These are phyloP conservation scores for Debaryomyces coudertii DNA, from an alignment of 1,139 yeast species.

Conservation along the genomic window DNA sequence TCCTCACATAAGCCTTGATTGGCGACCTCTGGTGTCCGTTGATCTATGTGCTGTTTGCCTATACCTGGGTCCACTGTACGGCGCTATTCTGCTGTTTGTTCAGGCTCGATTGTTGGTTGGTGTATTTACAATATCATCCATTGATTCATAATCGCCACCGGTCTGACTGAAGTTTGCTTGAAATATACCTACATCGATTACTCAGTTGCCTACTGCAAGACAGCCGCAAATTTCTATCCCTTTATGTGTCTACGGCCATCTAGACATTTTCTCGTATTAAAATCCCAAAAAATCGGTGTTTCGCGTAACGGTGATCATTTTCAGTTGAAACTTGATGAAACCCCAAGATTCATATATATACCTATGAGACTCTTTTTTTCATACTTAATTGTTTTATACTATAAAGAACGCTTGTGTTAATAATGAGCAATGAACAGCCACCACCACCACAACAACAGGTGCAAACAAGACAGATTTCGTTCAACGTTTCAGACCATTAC, in stretches of 20 bases:
- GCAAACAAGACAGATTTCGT: conserved; percentile 57
- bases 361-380: background rate
- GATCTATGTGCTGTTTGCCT: too few relatives aligned
- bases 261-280: background rate
- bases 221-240: background rate
- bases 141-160: background rate
- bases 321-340: conserved; percentile 7
- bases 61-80: too few relatives aligned
- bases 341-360: conserved; percentile 4
- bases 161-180: background rate
- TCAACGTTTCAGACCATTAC: conserved; percentile 87
- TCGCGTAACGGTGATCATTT: conserved; percentile 11
- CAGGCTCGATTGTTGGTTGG: too few relatives aligned
- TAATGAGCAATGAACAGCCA: conserved; percentile 8
- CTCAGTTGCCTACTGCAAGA: background rate
- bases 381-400: background rate
- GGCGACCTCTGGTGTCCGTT: too few relatives aligned
- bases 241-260: background rate
- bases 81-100: too few relatives aligned
- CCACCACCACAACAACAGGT: background rate
- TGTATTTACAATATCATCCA: too few relatives aligned
- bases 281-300: background rate
- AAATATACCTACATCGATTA: background rate
- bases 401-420: background rate
- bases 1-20: too few relatives aligned